Evolutionary conservation across 257 asterid species (phyloP).

Genomic region (Catharanthus roseus): DNA sequence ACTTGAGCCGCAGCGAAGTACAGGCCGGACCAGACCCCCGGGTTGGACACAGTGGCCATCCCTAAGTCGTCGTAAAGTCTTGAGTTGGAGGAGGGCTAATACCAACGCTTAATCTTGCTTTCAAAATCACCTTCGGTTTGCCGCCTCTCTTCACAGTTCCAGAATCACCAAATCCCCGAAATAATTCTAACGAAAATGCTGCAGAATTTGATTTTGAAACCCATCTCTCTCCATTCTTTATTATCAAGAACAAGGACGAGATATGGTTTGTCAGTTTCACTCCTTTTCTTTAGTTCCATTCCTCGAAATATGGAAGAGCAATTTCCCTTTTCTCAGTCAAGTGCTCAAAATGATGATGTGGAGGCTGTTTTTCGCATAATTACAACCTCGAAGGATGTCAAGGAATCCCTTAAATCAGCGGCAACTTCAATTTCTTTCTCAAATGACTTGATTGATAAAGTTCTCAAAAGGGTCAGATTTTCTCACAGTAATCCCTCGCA

Average conservation of each 20-base stretch:
- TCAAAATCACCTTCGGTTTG: neutral
- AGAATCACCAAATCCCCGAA: neutral
- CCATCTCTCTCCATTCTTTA: slow-evolving; percentile 3
- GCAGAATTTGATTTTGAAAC: neutral
- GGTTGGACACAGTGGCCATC: too few species aligned
- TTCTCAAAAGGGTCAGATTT: slow-evolving; percentile 76
- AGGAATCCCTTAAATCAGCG: slow-evolving; percentile 41
- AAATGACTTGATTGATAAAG: slow-evolving; percentile 57
- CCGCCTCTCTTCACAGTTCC: neutral
- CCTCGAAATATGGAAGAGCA: neutral
- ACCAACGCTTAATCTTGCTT: neutral
- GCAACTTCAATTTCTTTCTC: slow-evolving; percentile 51
- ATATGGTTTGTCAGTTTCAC: neutral
- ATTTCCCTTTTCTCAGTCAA: slow-evolving; percentile 1
- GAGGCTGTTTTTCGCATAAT: slow-evolving; percentile 50
- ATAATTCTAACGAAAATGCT: neutral
- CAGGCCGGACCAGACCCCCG: too few species aligned
- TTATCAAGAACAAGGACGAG: neutral
- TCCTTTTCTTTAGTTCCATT: slow-evolving; percentile 13
- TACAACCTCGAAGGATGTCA: slow-evolving; percentile 51
- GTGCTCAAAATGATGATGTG: slow-evolving; percentile 32
- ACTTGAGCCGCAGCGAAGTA: too few species aligned
- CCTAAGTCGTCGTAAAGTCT: too few species aligned
- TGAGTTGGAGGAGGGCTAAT: neutral
- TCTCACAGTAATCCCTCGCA: slow-evolving; percentile 74